Conservation (phyloP, 305 asterid species). For the Solanum chacoense region DNA sequence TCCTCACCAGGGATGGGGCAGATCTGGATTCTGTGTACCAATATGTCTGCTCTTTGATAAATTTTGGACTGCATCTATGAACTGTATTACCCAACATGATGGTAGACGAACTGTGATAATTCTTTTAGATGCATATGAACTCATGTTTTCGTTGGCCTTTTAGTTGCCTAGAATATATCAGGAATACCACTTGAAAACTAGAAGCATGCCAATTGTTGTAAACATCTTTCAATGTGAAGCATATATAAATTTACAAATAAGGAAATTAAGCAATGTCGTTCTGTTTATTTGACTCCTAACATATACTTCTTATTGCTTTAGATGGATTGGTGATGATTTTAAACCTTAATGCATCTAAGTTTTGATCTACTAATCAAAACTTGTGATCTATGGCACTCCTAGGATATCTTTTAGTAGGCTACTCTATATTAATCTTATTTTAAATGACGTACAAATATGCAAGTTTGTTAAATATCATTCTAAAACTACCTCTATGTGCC, state of each 20-base stretch:
- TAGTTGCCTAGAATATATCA: neutral
- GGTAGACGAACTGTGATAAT: neutral
- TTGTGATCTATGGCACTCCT: neutral
- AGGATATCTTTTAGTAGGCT: neutral
- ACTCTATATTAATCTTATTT: neutral
- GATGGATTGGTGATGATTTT: neutral
- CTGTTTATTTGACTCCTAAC: neutral
- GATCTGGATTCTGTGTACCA: neutral
- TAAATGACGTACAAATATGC: neutral
- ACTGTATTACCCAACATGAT: neutral
- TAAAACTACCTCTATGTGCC: neutral
- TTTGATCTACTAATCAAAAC: neutral
- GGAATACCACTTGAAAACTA: neutral
- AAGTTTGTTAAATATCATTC: neutral
- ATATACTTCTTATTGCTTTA: neutral
- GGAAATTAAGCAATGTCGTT: neutral
- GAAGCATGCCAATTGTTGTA: neutral
- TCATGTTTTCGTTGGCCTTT: neutral
- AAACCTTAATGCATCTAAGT: neutral
- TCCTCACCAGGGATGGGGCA: neutral
- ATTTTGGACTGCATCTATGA: neutral
- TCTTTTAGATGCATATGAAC: neutral
- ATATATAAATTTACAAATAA: neutral
- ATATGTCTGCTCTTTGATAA: neutral
- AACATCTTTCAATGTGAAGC: neutral